Evolutionary conservation across 805 yeast species (phyloP).

Genomic region (Gaillardinia entomophila): DNA sequence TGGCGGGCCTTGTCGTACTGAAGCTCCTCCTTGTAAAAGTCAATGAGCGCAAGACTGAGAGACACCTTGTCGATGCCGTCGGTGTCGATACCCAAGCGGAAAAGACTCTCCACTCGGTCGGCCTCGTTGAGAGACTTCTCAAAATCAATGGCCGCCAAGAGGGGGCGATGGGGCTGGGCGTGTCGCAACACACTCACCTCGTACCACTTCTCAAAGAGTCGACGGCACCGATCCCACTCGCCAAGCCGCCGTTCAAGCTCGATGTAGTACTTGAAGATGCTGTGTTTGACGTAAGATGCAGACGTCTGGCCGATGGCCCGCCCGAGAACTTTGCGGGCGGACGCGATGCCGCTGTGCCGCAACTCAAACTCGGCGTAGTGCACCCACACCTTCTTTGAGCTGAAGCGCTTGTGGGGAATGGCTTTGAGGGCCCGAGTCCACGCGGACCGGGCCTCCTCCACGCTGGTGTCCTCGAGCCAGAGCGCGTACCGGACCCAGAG

Average conservation of each 20-base stretch:
- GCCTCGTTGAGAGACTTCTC: conserved; percentile 65
- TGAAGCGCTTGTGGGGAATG: conserved; percentile 55
- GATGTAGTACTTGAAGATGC: conserved; percentile 61
- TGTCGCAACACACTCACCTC: conserved; percentile 24
- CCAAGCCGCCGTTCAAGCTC: conserved; percentile 59
- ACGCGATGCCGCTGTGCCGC: conserved; percentile 43
- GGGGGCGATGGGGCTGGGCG: conserved; percentile 19
- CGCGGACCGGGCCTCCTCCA: conserved; percentile 40
- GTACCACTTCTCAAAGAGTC: conserved; percentile 62
- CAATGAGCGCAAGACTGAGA: conserved; percentile 38
- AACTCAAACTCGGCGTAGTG: conserved; percentile 67
- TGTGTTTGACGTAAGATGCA: conserved; percentile 44
- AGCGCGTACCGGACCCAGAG: conserved; percentile 65
- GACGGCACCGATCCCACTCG: conserved; percentile 77
- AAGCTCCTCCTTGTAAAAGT: conserved; percentile 55
- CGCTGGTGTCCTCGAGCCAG: conserved; percentile 51
- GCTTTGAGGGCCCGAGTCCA: conserved; percentile 46
- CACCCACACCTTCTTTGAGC: conserved; percentile 74
- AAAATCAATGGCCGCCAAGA: conserved; percentile 64
- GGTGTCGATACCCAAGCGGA: conserved; percentile 39
- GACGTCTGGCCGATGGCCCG: conserved; percentile 54
- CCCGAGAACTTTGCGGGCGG: conserved; percentile 69
- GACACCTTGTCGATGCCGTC: conserved; percentile 18
- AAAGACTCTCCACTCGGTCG: conserved; percentile 62
- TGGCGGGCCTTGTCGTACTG: conserved; percentile 51